phyloP scores from a whole-genome alignment of 2,329 filamentous ascomycete species.

The Exserohilum rostratum region DNA sequence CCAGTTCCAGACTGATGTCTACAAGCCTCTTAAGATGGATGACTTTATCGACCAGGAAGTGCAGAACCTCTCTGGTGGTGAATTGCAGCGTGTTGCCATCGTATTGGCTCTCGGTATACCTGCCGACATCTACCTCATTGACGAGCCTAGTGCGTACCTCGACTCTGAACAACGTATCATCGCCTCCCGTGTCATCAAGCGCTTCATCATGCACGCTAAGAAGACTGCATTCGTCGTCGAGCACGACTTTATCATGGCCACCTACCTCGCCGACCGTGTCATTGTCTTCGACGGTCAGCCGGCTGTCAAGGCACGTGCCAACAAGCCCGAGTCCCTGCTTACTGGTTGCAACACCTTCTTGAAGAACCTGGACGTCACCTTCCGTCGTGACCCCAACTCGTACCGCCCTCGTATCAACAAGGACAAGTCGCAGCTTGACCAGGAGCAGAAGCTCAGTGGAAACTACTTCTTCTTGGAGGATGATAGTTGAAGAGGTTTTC shows the following conservation, averaged over 20 bases:
- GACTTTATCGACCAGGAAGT: conserved; percentile 99
- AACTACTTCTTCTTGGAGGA: conserved; percentile 99
- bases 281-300: conserved; percentile 98
- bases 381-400: conserved; percentile 95
- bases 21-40: conserved; percentile 98
- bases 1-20: conserved; percentile 99
- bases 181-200: conserved; percentile 95
- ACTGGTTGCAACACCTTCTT: conserved; percentile 97
- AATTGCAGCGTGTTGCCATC: conserved; percentile 98
- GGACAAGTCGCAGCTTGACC: conserved; percentile 90
- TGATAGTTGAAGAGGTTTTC: conserved; percentile 71
- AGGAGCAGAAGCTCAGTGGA: conserved; percentile 91
- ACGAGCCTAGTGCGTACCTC: conserved; percentile 84
- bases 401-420: conserved; percentile 99
- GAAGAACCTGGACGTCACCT: conserved; percentile 96
- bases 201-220: conserved; percentile 99
- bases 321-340: conserved; percentile 86
- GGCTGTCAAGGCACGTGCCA: conserved; percentile 85
- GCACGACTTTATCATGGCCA: conserved; percentile 99
- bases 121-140: conserved; percentile 97
- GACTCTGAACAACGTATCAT: conserved; percentile 99
- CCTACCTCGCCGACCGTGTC: conserved; percentile 85
- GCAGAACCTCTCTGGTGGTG: conserved; percentile 98
- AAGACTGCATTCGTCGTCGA: conserved; percentile 99
- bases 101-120: conserved; percentile 94